These are phyloP conservation scores for Blumeriella jaapii DNA, from an alignment of 2,329 filamentous ascomycete genomes.

Conservation along the genomic window DNA sequence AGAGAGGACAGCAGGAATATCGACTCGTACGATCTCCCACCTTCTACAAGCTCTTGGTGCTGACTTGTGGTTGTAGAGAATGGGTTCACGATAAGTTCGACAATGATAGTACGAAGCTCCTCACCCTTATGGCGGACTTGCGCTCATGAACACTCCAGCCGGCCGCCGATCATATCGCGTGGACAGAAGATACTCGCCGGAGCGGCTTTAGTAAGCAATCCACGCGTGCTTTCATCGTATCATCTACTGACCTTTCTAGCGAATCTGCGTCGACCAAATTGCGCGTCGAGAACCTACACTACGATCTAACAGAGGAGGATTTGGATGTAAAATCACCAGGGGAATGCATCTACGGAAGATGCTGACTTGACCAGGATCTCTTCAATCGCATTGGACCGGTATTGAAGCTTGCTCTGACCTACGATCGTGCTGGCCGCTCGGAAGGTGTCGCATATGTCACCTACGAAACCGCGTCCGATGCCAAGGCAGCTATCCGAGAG, in stretches of 20 bases:
- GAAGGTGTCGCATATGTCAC: slow-evolving; percentile 77
- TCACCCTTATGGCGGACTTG: slow-evolving; percentile 3
- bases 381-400: slow-evolving; percentile 70
- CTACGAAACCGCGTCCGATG: slow-evolving; percentile 61
- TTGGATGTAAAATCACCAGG: slow-evolving; percentile 48
- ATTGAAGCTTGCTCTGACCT: slow-evolving; percentile 56
- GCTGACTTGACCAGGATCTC: slow-evolving; percentile 47
- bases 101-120: slow-evolving; percentile 43
- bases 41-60: slow-evolving; percentile 1
- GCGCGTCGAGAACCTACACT: slow-evolving; percentile 82
- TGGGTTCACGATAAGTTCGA: slow-evolving; percentile 92
- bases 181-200: slow-evolving; percentile 24
- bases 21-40: slow-evolving; percentile 46
- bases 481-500: slow-evolving; percentile 61
- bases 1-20: slow-evolving; percentile 54
- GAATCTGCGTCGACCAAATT: slow-evolving; percentile 54
- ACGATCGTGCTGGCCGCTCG: slow-evolving; percentile 81
- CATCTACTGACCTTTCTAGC: slow-evolving; percentile 23
- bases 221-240: background rate
- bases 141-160: slow-evolving; percentile 20
- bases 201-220: slow-evolving; percentile 21
- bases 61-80: slow-evolving; percentile 46
- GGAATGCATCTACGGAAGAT: background rate
- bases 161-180: slow-evolving; percentile 19
- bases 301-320: slow-evolving; percentile 78